A percentile compares a stretch with the other conserved stretches of the same genome.
phyloP scores from a whole-genome alignment of 129 eudicot species.

The Flaveria robusta region DNA sequence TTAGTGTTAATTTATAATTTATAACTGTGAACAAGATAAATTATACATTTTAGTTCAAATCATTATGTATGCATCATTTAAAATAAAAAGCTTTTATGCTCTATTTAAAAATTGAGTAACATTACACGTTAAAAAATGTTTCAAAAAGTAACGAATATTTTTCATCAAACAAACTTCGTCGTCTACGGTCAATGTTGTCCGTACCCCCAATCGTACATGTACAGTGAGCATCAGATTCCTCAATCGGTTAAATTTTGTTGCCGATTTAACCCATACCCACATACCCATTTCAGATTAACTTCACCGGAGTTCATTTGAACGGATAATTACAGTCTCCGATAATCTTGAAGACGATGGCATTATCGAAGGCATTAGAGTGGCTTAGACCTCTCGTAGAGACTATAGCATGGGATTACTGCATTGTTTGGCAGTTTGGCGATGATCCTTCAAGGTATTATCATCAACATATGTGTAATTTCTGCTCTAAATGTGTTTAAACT shows the following conservation, averaged over 20 bases:
- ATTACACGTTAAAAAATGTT: no score
- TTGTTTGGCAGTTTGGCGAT: conserved; percentile 78
- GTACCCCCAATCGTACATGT: conserved; percentile 17
- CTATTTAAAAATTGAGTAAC: no score
- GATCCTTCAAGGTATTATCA: conserved; percentile 75
- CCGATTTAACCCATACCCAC: conserved; percentile 14
- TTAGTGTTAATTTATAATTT: no score
- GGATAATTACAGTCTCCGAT: background rate
- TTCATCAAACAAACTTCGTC: background rate
- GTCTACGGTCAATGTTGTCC: conserved; percentile 17
- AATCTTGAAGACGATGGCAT: conserved; percentile 29
- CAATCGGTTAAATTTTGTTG: background rate
- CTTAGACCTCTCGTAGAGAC: conserved; percentile 56
- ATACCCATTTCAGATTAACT: background rate
- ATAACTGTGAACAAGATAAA: no score
- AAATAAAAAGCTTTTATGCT: no score
- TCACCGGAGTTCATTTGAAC: background rate
- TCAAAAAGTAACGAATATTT: background rate
- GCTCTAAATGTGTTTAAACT: background rate
- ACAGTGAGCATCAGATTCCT: conserved; percentile 32
- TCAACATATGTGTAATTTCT: background rate
- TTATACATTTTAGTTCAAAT: no score
- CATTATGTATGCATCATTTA: background rate
- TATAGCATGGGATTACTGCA: conserved; percentile 74
- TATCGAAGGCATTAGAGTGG: conserved; percentile 39